Conservation (phyloP, 805 yeast species). For the Cyberlindnera maritima region DNA sequence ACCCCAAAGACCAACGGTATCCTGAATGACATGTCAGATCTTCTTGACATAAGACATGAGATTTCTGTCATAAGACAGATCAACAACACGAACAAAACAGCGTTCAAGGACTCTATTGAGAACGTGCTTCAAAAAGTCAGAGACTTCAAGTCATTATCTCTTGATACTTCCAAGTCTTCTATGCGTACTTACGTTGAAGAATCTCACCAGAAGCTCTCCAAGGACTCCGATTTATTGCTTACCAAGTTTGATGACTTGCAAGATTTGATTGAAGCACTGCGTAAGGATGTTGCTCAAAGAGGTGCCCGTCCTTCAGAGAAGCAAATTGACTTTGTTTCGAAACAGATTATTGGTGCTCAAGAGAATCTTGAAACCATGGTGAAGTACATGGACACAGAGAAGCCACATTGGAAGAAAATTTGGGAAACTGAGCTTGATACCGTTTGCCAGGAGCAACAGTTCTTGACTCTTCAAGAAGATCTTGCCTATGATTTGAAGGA, state of each 20-base stretch:
- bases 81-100: slow-evolving; percentile 42
- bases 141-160: slow-evolving; percentile 48
- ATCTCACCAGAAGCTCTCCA: slow-evolving; percentile 70
- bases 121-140: slow-evolving; percentile 44
- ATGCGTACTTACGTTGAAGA: slow-evolving; percentile 65
- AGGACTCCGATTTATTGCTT: slow-evolving; percentile 70
- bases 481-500: slow-evolving; percentile 74
- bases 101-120: slow-evolving; percentile 41
- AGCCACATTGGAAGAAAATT: slow-evolving; percentile 81
- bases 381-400: slow-evolving; percentile 64
- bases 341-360: slow-evolving; percentile 63
- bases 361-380: slow-evolving; percentile 50
- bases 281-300: slow-evolving; percentile 89
- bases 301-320: slow-evolving; percentile 79
- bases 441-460: slow-evolving; percentile 92
- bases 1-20: slow-evolving; percentile 2
- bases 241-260: slow-evolving; percentile 87
- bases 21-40: slow-evolving; percentile 23
- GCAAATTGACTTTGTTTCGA: slow-evolving; percentile 62
- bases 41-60: slow-evolving; percentile 51
- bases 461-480: slow-evolving; percentile 86
- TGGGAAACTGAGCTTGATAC: slow-evolving; percentile 92
- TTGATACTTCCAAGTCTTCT: slow-evolving; percentile 35
- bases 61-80: slow-evolving; percentile 57
- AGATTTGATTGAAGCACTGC: slow-evolving; percentile 82